These are phyloP conservation scores for Dioszegia hungarica DNA, from an alignment of 768 basidiomycete species.

Conservation along the genomic window DNA sequence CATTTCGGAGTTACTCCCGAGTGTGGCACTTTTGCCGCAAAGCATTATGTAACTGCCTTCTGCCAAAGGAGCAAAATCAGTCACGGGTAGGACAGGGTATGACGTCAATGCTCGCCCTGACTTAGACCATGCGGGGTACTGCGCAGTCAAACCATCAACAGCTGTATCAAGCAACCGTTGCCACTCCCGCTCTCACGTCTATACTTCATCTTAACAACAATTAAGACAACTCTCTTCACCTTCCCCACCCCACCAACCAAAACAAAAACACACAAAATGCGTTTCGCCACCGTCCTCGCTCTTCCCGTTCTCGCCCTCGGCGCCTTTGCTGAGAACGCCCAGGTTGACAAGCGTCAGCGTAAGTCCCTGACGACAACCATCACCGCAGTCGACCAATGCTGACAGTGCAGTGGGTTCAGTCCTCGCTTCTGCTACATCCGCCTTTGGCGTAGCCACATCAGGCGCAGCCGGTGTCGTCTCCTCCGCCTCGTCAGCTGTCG, in stretches of 20 bases:
- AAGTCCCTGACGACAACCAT: too few species aligned
- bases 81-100: background rate
- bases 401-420: background rate
- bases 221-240: too few species aligned
- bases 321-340: background rate
- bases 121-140: too few species aligned
- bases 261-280: background rate
- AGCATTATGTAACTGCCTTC: too few species aligned
- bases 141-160: too few species aligned
- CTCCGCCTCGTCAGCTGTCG: background rate
- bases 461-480: slow-evolving; percentile 1
- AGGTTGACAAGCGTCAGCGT: slow-evolving; percentile 2
- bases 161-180: background rate
- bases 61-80: slow-evolving; percentile 2
- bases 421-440: slow-evolving; percentile 3
- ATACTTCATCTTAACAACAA: background rate
- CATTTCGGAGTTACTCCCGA: slow-evolving; percentile 1
- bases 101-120: too few species aligned
- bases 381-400: too few species aligned
- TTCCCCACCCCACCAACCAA: background rate
- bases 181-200: background rate
- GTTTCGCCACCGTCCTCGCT: slow-evolving; percentile 5
- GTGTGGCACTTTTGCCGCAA: slow-evolving; percentile 3
- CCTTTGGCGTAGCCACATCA: background rate
- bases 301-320: slow-evolving; percentile 9